These are phyloP conservation scores for Camellia granthamiana DNA, from an alignment of 148 eudicot genomes.

Conservation along the genomic window DNA sequence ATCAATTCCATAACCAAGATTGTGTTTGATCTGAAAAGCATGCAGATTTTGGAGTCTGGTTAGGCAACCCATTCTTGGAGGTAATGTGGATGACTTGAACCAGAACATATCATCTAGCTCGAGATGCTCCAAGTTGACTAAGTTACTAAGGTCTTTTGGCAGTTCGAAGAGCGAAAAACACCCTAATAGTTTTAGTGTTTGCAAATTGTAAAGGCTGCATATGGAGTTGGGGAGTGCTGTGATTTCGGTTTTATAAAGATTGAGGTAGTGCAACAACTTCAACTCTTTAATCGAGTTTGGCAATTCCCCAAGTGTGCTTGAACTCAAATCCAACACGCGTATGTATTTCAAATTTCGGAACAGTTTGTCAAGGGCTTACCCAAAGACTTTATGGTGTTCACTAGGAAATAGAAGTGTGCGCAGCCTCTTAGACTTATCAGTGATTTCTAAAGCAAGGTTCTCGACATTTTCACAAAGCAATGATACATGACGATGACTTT, in stretches of 20 bases:
- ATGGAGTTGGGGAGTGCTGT: slow-evolving; percentile 28
- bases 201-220: slow-evolving; percentile 31
- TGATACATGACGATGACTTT: slow-evolving; percentile 15
- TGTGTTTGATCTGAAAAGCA: slow-evolving; percentile 8
- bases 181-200: slow-evolving; percentile 26
- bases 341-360: slow-evolving; percentile 22
- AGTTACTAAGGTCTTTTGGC: slow-evolving; percentile 30
- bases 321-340: slow-evolving; percentile 33
- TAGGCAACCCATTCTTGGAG: slow-evolving; percentile 25
- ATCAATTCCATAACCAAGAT: slow-evolving; percentile 21
- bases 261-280: slow-evolving; percentile 29
- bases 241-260: slow-evolving; percentile 30
- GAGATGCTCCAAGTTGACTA: slow-evolving; percentile 25
- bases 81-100: slow-evolving; percentile 27
- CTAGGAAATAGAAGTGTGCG: slow-evolving; percentile 21
- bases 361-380: slow-evolving; percentile 25
- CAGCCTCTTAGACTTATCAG: slow-evolving; percentile 18
- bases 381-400: slow-evolving; percentile 16
- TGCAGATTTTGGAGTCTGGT: slow-evolving; percentile 20
- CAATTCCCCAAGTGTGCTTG: slow-evolving; percentile 24
- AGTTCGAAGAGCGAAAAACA: slow-evolving; percentile 31
- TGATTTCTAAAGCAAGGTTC: slow-evolving; percentile 15
- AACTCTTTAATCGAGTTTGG: slow-evolving; percentile 29
- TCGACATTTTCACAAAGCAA: slow-evolving; percentile 21
- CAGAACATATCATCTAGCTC: slow-evolving; percentile 40